Evolutionary conservation across 164 flowering plant species (phyloP), one percentile per base, ranked within the genome.

Genomic region (Platanus orientalis): DNA sequence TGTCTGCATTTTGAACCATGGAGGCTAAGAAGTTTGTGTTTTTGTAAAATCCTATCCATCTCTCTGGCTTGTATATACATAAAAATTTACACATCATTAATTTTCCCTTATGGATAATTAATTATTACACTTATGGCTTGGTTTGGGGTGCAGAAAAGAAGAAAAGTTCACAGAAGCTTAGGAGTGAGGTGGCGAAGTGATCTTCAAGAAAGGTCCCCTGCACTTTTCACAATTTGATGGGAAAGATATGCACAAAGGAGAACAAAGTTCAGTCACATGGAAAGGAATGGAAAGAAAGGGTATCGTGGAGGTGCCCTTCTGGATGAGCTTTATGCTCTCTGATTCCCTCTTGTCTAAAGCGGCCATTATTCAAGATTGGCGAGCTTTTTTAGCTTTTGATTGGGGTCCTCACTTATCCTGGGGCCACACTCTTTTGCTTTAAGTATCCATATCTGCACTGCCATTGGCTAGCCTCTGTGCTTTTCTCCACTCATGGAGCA

Each of bases 181-280:
- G 34, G 49, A 14, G 2, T 45, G n/a, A 45, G 49, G 1, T 12
- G 49, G 4, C 49, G 1, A 16, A 30, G 39, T 19, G 57, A 54
- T 63, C 50, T 63, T 40, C 42, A 40, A 63, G 32, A 54, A 61
- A 63, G 54, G 52, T 27, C 20, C 39, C 16, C 11, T 42, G 24
- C 52, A 42, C 47, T 34, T 65, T 57, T 23, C 32, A 29, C 49
- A 29, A 57, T 34, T 50, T 28, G 44, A 28, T 9, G 3, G 27
- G 13, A 57, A 65, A 47, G 49, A 57, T 24, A 34, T 57, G 19
- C 34, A 47, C 2, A 57, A 58, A 52, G 57, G 21, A 62, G 54
- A 64, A 63, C 39, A 63, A 54, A 54, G 58, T 21, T 63, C 49
- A 54, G 27, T 60, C 53, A 64, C 67, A 42, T 42, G 52, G 53